Percentiles rank a stretch among this genome's conserved stretches.
Conservation (phyloP, 177 flowering plant species). For the Telopea speciosissima region DNA sequence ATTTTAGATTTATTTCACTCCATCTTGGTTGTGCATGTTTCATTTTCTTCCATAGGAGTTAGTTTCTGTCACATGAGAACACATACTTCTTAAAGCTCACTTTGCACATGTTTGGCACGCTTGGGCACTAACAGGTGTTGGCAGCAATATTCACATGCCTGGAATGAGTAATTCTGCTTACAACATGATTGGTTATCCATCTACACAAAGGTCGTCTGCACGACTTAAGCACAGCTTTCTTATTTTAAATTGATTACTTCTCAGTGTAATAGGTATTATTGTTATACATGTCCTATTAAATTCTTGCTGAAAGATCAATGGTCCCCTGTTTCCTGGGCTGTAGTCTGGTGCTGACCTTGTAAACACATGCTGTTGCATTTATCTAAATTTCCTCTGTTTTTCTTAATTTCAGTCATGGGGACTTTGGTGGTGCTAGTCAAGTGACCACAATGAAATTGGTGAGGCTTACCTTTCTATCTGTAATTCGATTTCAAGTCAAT, state of each 20-base stretch:
- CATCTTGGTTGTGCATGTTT: conserved; percentile 6
- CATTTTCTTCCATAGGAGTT: conserved; percentile 4
- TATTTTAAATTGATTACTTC: conserved; percentile 31
- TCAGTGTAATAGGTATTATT: conserved; percentile 12
- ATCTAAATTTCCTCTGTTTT: not conserved
- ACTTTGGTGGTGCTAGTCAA: conserved; percentile 26
- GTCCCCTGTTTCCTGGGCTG: conserved; percentile 26
- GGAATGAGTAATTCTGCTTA: conserved; percentile 89
- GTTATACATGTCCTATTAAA: not conserved
- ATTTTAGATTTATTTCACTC: conserved; percentile 1
- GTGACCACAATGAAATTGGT: conserved; percentile 35
- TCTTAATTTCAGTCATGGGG: conserved; percentile 32
- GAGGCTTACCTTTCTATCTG: conserved; percentile 15
- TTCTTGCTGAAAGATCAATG: conserved; percentile 29
- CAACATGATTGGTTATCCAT: conserved; percentile 92
- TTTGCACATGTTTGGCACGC: conserved; percentile 94
- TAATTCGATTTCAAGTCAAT: conserved; percentile 1
- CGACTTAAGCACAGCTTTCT: conserved; percentile 73
- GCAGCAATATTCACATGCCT: conserved; percentile 82
- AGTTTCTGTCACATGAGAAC: conserved; percentile 45
- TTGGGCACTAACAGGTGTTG: conserved; percentile 97
- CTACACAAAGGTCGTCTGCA: conserved; percentile 96
- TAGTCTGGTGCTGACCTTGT: conserved; percentile 10
- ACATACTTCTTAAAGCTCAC: conserved; percentile 70
- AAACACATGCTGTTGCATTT: not conserved